Base-by-base conservation (phyloP, 371 early-diverging fungal species). In the Rhizomucor pusillus region DNA sequence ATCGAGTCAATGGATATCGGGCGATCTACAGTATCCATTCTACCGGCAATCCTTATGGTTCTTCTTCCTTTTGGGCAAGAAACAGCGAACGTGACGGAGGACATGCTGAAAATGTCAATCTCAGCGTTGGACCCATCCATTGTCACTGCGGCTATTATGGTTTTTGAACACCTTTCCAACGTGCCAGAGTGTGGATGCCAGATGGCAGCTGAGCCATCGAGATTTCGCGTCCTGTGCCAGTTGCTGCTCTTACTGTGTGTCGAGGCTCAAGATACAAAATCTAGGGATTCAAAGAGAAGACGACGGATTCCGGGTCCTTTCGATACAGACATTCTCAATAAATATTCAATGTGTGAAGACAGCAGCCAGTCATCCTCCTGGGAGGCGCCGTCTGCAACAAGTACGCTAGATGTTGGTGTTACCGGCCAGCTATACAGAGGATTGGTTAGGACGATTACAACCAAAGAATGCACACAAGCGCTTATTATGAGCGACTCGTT, bases 391-490 rank as follows among this genome's bases (percentile, higher is more conserved):
- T 37, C 41, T 41, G 29, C 19, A 5, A 41, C 41, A 16, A 5
- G 41, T 16, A 12, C 12, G 11, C 41, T 29, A 29, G 29, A 29
- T 7, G 29, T 29, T 29, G 29, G 29, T 29, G 29, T 3, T 7
- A 29, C 29, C 29, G 29, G 29, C 7, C 29, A 29, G 29, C 29
- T 29, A 7, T 29, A 29, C 7, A 29, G 29, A 29, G 29, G 29
- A 29, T 7, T 29, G 29, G 29, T 29, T 3, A 3, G 29, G 7
- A 7, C 29, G 29, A 29, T 29, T 20, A 45, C 45, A 19, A 45
- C 44, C 13, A 62, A 64, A 13, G 65, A 65, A 11, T 65, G 56
- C 25, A 51, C 59, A 0, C 59, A 56, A 16, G 36, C 37, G 5
- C 50, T 53, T 4, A 43, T 69, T 19, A 19, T 59, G 12, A 36